A percentile compares a stretch with the other conserved stretches of the same genome.
Conservation (phyloP, 768 basidiomycete genomes). For the Suillus luteus region DNA sequence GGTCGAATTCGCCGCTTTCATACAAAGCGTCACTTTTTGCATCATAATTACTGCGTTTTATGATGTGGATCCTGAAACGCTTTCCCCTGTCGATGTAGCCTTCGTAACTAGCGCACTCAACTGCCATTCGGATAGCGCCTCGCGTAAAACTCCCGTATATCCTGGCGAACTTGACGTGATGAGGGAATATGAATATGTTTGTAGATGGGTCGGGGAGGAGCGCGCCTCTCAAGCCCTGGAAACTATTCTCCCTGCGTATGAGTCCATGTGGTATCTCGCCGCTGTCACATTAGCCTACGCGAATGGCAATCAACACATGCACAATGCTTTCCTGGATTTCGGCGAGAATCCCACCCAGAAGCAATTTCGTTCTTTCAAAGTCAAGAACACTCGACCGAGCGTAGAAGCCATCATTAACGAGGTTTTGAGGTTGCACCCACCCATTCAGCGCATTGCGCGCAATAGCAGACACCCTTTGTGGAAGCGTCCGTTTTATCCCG, state of each 20-base stretch:
- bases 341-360: constrained; percentile 30
- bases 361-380: constrained; percentile 19
- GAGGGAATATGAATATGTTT: constrained; percentile 33
- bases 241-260: constrained; percentile 59
- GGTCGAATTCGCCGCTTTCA: constrained; percentile 39
- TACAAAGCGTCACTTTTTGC: constrained; percentile 48
- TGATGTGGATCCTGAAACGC: constrained; percentile 24
- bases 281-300: constrained; percentile 45
- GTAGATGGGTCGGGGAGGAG: constrained; percentile 39
- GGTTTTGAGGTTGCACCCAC: constrained; percentile 32
- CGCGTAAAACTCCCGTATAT: neutral
- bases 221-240: constrained; percentile 40
- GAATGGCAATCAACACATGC: constrained; percentile 24
- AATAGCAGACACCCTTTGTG: constrained; percentile 15
- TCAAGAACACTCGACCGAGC: constrained; percentile 18
- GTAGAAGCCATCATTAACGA: constrained; percentile 31
- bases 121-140: constrained; percentile 15
- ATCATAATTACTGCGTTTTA: constrained; percentile 44
- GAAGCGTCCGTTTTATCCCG: constrained; percentile 17
- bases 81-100: constrained; percentile 37
- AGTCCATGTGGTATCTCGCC: constrained; percentile 63
- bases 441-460: constrained; percentile 20
- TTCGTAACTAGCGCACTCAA: constrained; percentile 41
- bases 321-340: constrained; percentile 39
- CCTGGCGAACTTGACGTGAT: constrained; percentile 32